Evolutionary conservation across 805 yeast genomes (phyloP), one percentile per base, ranked within the genome.

Genomic region (Ogataea ramenticola): DNA sequence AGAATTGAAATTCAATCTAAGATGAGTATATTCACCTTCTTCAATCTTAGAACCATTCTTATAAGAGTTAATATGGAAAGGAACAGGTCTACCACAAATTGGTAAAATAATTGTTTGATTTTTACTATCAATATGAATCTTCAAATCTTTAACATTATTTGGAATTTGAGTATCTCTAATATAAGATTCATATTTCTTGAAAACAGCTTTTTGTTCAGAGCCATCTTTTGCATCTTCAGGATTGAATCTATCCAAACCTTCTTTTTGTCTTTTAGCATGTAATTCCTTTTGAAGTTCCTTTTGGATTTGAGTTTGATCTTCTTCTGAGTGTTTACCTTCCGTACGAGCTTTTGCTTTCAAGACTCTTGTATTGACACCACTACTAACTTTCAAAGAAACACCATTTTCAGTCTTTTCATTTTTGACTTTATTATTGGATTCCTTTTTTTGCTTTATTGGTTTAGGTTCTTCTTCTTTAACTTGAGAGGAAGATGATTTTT

Each of bases 31-130:
- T 53, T 90, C 97, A 43, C 97, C 98, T 70, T 93, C 98, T 58
- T 93, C 99, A 50, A 83, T 87, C 58, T 89, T 90, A 11, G 96
- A 85, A 41, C 96, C 98, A 60, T 87, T 90, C 58, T 90, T 91
- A 68, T 86, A 90, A 4, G 97, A 73, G 62, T 88, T 88, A 58
- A 91, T 89, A 62, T 91, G 99, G 72, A 93, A 91, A 21, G 99
- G 99, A 42, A 93, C 98, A 1, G 98, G 97, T 57, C 98, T 76
- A 49, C 99, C 99, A 56, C 83, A 78, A 46, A 91, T 84, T 42
- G 99, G 99, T 46, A 91, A 68, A 48, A 91, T 78, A 44, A 91
- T 84, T 1, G 97, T 86, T 65, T 90, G 96, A 46, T 85, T 77
- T 57, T 86, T 87, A 61, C 79, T 73, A 61, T 91, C 99, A 46